A percentile compares a stretch with the other conserved stretches of the same genome.
phyloP scores from a whole-genome alignment of 2,329 filamentous ascomycete genomes.

The Zarea fungicola region DNA sequence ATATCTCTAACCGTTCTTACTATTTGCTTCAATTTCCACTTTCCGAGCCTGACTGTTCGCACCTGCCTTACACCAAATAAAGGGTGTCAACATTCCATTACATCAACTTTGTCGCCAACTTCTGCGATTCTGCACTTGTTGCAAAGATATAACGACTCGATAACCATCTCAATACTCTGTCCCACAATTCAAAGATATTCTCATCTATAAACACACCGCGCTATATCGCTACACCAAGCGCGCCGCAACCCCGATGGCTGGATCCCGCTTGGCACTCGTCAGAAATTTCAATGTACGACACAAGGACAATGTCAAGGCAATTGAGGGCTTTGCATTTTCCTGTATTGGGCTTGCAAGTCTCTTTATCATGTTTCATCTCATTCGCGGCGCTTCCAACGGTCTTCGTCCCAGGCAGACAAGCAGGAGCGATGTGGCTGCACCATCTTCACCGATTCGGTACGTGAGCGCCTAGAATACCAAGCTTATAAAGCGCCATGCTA shows the following conservation, averaged over 20 bases:
- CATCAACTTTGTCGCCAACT: too few relatives aligned
- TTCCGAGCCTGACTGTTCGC: too few relatives aligned
- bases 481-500: background rate
- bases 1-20: too few relatives aligned
- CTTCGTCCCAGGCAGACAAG: background rate
- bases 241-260: slow-evolving; percentile 1
- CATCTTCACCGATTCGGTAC: slow-evolving; percentile 4
- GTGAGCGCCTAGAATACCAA: background rate
- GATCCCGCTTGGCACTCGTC: background rate
- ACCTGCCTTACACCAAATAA: too few relatives aligned
- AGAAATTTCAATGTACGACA: slow-evolving; percentile 6
- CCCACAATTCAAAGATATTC: too few relatives aligned
- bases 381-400: background rate
- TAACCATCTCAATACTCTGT: too few relatives aligned
- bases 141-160: too few relatives aligned
- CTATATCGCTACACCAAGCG: background rate
- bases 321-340: slow-evolving; percentile 8
- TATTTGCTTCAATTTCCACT: too few relatives aligned
- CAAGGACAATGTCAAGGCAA: slow-evolving; percentile 1
- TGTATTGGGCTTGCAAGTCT: background rate
- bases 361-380: slow-evolving; percentile 6
- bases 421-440: background rate
- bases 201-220: too few relatives aligned
- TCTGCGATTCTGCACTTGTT: too few relatives aligned
- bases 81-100: too few relatives aligned